A percentile compares a stretch with the other conserved stretches of the same genome.
Conservation (phyloP, 2,329 filamentous ascomycete genomes). For the Clonostachys rosea region DNA sequence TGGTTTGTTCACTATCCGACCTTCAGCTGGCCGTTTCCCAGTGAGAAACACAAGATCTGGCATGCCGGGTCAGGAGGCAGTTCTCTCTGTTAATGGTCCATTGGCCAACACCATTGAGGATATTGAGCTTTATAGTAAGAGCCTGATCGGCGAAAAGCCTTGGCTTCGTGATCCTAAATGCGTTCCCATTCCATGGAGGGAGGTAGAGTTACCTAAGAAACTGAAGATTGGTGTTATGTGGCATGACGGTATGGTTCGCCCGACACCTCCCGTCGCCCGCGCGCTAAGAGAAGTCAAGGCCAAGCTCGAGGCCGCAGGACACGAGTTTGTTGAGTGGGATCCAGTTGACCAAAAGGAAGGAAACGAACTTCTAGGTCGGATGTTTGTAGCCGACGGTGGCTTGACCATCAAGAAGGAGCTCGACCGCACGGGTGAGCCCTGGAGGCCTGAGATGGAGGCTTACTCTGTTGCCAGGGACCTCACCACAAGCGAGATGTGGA, state of each 20-base stretch:
- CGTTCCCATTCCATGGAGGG: constrained; percentile 52
- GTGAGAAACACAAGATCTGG: constrained; percentile 1
- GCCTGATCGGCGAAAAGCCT: constrained; percentile 44
- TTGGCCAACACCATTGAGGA: not conserved
- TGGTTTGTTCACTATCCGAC: constrained; percentile 34
- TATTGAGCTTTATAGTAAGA: constrained; percentile 46
- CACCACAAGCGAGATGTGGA: constrained; percentile 38
- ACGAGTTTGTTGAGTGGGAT: constrained; percentile 19
- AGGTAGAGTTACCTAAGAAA: constrained; percentile 21
- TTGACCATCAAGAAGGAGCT: constrained; percentile 14
- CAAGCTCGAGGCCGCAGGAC: constrained; percentile 15
- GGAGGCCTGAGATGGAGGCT: constrained; percentile 13
- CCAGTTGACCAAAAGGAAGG: constrained; percentile 31
- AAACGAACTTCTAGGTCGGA: constrained; percentile 26
- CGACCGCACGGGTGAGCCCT: constrained; percentile 15
- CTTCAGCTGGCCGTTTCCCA: constrained; percentile 8
- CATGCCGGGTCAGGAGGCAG: constrained; percentile 4
- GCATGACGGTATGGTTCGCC: constrained; percentile 53
- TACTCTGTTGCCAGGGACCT: constrained; percentile 28
- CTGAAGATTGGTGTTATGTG: constrained; percentile 58
- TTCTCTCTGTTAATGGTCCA: not conserved
- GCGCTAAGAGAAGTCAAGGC: constrained; percentile 17
- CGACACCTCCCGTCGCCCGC: constrained; percentile 7
- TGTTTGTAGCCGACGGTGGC: constrained; percentile 45
- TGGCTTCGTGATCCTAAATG: constrained; percentile 54